Base-by-base conservation (phyloP, 2,329 filamentous ascomycete genomes). In the Ceratocystis destructans region DNA sequence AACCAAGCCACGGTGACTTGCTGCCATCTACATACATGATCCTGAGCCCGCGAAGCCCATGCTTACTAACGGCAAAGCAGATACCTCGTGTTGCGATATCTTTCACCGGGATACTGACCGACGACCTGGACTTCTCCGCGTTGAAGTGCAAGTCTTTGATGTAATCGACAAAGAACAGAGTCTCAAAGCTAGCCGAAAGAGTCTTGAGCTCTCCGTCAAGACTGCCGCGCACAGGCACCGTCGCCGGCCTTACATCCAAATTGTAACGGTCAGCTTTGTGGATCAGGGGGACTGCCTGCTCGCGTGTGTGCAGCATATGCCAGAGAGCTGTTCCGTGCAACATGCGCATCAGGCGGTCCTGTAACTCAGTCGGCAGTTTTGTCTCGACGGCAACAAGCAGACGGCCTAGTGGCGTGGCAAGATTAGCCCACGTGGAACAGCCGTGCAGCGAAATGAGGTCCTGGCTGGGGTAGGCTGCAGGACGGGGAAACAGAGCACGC, bases 141-240 rank as follows among this genome's bases (percentile, higher is more conserved):
- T 63, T 65, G 33, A 65, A 65, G 20, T 37, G 48, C 15, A 67
- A 22, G 44, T 67, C 66, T 25, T 62, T 63, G 37, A 67, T 65
- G 57, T 67, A 67, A 41, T 67, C 63, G 31, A 67, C 66, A 59
- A 67, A 67, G 55, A 67, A 67, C n/a, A 67, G 25, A 2, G 57
- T 62, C 33, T 67, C 66, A 7, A 67, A 55, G 1, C 41, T 53
- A 17, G 66, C 66, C 2, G 66, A 67, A 15, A 67, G 45, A 2
- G 57, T 62, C 8, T 20, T 53, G 4, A 64, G 28, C 8, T 64
- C 46, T 8, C 59, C 64, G 17, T 67, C 61, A 41, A 53, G 33
- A 6, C 44, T 20, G 5, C 62, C 66, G 17, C 66, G 57, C 15
- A 67, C 59, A 5, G 66, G 66, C 4, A 62, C 45, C 3, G 61